Conservation (phyloP, 2,329 filamentous ascomycete species). For the Monilinia polystroma region DNA sequence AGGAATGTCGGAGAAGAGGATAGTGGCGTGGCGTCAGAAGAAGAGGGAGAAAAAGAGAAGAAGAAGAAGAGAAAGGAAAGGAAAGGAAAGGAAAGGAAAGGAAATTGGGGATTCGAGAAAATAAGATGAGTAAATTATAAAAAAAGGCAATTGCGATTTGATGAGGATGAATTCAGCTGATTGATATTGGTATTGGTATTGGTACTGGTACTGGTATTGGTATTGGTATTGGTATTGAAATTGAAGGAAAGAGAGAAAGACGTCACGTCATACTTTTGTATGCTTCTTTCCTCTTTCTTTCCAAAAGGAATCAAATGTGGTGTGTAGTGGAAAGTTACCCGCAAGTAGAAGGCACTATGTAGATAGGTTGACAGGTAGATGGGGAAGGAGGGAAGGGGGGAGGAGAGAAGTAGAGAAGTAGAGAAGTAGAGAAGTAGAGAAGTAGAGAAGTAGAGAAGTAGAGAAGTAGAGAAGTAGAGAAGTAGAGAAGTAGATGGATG, state of each 20-base stretch:
- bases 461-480: too few species aligned
- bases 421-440: too few species aligned
- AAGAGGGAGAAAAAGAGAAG: too few species aligned
- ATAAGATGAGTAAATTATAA: background rate
- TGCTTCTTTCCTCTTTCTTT: background rate
- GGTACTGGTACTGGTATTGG: too few species aligned
- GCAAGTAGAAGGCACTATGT: background rate
- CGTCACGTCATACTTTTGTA: conserved; percentile 18
- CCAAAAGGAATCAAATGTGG: background rate
- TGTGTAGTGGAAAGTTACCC: too few species aligned
- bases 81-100: too few species aligned
- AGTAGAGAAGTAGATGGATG: too few species aligned
- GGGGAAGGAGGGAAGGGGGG: too few species aligned
- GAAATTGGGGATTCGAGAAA: background rate
- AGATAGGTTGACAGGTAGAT: too few species aligned
- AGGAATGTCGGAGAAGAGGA: conserved; percentile 10
- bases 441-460: too few species aligned
- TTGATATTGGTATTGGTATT: background rate
- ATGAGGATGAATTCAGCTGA: background rate
- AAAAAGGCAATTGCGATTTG: background rate
- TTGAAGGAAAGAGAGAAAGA: background rate
- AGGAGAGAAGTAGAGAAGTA: too few species aligned
- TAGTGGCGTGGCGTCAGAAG: background rate
- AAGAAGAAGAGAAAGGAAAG: too few species aligned
- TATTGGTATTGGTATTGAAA: background rate